Base-by-base conservation (phyloP, 371 early-diverging fungal species). In the Haplosporangium sp. region DNA sequence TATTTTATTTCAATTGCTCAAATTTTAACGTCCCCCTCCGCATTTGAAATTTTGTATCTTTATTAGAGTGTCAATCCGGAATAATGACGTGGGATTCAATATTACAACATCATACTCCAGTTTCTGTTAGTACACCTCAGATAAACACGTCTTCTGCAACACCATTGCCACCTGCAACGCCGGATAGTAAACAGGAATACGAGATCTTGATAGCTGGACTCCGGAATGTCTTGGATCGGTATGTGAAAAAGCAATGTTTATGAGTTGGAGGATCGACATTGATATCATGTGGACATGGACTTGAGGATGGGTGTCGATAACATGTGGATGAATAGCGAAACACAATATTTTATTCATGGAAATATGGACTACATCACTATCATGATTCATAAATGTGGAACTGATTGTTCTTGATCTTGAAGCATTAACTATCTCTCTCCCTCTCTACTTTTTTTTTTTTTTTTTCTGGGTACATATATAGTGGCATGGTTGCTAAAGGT, bases 171-270 rank as follows among this genome's bases (percentile, higher is more conserved):
- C 7, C 35, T 5, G 9, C 45, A 44, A 42, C 38, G 9, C 61
- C 40, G 8, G 19, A 39, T 27, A 63, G 56, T 7, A 56, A 44
- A n/a, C 70, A 63, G 56, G 79, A 78, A 42, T 78, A 78, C 61
- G 74, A 78, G 67, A 67, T 70, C 34, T 70, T 78, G 19, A 78
- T 73, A 15, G 53, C 67, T 39, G 79, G 74, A 34, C 79, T 78
- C 64, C 73, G 71, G 56, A 78, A 78, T 42, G 74, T 78, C 53
- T 17, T 78, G 27, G 79, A 78, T 69, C 79, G 79, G 79, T 78
- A 78, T 48, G 52, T 65, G 56, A 56, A 19, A 19, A 27, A 27
- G 27, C 27, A 56, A 34, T 34, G 5, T 15, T 13, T n/a, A 17
- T 17, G 48, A 48, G 13, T 17, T 48, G 5, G 0, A 27, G n/a